Percentiles rank a stretch among this genome's conserved stretches.
Evolutionary conservation across 1,284 basidiomycete species (phyloP).

Genomic region (Meripilus lineatus): DNA sequence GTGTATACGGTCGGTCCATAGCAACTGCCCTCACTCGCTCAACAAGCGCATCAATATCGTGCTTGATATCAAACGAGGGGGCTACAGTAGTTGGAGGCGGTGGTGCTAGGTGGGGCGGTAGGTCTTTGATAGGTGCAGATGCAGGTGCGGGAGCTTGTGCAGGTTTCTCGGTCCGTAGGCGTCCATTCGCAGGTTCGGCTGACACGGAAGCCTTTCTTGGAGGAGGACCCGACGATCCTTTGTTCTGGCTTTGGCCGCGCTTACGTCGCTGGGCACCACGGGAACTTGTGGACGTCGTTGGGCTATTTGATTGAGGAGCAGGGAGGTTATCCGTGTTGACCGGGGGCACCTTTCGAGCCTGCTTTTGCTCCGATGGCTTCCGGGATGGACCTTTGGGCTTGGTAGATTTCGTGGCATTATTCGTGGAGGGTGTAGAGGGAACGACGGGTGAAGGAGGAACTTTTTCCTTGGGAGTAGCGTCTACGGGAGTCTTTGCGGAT

Average conservation of each 20-base stretch:
- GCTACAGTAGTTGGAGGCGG: conserved; percentile 22
- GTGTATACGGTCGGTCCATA: conserved; percentile 67
- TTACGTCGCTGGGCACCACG: conserved; percentile 22
- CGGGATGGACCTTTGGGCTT: conserved; percentile 18
- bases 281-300: conserved; percentile 16
- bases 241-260: conserved; percentile 21
- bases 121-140: conserved; percentile 39
- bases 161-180: conserved; percentile 15
- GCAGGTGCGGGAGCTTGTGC: too few species aligned
- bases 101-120: conserved; percentile 52
- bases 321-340: conserved; percentile 12
- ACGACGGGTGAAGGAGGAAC: conserved; percentile 26
- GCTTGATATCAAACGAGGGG: conserved; percentile 43
- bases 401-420: conserved; percentile 1
- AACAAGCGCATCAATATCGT: conserved; percentile 64
- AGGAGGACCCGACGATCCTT: conserved; percentile 8
- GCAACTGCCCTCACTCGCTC: conserved; percentile 67
- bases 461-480: conserved; percentile 27
- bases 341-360: conserved; percentile 1
- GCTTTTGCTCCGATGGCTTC: conserved; percentile 22
- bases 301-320: conserved; percentile 10
- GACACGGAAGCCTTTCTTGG: conserved; percentile 22
- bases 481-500: conserved; percentile 20
- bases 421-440: conserved; percentile 7
- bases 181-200: conserved; percentile 17